Conservation (phyloP, 345 rosid species). For the Hibiscus mutabilis region DNA sequence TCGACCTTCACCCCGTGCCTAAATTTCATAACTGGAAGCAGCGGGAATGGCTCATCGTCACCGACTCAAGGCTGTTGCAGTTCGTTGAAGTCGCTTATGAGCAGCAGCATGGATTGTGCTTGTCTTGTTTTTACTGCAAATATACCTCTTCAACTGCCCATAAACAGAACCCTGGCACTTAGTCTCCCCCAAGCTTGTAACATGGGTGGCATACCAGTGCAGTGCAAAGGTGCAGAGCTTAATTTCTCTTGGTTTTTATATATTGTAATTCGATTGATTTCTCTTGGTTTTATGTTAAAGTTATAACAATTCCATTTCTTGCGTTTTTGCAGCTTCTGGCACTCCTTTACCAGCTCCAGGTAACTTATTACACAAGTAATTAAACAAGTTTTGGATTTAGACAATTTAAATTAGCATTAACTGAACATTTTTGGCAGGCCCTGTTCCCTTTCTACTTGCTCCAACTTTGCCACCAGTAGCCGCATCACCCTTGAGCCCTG, state of each 20-base stretch:
- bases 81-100: slow-evolving; percentile 44
- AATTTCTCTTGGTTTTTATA: neutral
- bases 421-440: slow-evolving; percentile 42
- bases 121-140: slow-evolving; percentile 67
- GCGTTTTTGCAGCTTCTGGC: slow-evolving; percentile 54
- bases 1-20: slow-evolving; percentile 76
- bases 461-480: slow-evolving; percentile 49
- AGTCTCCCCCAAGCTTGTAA: slow-evolving; percentile 68
- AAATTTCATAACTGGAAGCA: slow-evolving; percentile 74
- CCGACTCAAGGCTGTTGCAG: slow-evolving; percentile 50
- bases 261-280: neutral
- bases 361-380: slow-evolving; percentile 8
- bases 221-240: slow-evolving; percentile 52
- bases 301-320: neutral
- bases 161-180: slow-evolving; percentile 56
- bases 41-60: slow-evolving; percentile 46
- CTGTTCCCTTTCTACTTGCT: slow-evolving; percentile 46
- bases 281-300: too few species aligned
- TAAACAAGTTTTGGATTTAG: neutral
- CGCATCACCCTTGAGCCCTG: slow-evolving; percentile 41
- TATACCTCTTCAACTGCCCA: slow-evolving; percentile 63
- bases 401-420: neutral
- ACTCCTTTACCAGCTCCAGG: slow-evolving; percentile 88
- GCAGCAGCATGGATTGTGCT: slow-evolving; percentile 51
- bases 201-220: slow-evolving; percentile 50